These are phyloP conservation scores for Leptographium procerum DNA, from an alignment of 2,329 filamentous ascomycete species.

Conservation along the genomic window DNA sequence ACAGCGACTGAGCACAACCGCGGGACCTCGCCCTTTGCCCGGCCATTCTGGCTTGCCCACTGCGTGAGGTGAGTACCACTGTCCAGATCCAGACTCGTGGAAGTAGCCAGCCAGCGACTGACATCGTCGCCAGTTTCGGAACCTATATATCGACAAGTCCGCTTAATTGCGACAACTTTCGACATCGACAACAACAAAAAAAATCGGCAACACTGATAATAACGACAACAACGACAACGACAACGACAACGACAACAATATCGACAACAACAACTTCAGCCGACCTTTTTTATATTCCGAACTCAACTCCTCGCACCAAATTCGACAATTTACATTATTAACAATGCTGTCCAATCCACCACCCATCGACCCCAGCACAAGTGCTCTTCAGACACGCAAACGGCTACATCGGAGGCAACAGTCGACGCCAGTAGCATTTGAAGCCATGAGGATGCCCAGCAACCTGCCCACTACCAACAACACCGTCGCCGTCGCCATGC, in stretches of 20 bases:
- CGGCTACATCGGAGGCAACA: conserved; percentile 77
- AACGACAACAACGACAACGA: conserved; percentile 8
- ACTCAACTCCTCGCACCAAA: conserved; percentile 15
- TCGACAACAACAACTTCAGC: conserved; percentile 6
- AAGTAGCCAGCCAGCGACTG: not conserved
- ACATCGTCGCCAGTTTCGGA: conserved; percentile 18
- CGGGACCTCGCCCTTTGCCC: conserved; percentile 37
- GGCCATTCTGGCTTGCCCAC: conserved; percentile 70
- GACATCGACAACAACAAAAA: conserved; percentile 15
- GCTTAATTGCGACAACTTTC: conserved; percentile 33
- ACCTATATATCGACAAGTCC: conserved; percentile 29
- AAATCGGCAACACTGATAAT: conserved; percentile 7
- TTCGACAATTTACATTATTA: not conserved
- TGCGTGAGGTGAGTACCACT: conserved; percentile 56
- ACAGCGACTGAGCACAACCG: conserved; percentile 36
- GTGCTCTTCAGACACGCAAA: conserved; percentile 54
- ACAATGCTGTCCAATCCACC: conserved; percentile 31
- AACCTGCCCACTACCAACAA: conserved; percentile 43
- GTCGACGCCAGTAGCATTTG: conserved; percentile 70
- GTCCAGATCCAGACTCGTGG: not conserved
- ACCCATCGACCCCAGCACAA: conserved; percentile 34
- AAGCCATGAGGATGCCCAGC: conserved; percentile 54
- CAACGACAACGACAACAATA: conserved; percentile 6
- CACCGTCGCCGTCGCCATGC: not conserved
- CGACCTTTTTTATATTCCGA: conserved; percentile 14